These are phyloP conservation scores for Begonia peltatifolia DNA, from an alignment of 306 rosid species.

Conservation along the genomic window DNA sequence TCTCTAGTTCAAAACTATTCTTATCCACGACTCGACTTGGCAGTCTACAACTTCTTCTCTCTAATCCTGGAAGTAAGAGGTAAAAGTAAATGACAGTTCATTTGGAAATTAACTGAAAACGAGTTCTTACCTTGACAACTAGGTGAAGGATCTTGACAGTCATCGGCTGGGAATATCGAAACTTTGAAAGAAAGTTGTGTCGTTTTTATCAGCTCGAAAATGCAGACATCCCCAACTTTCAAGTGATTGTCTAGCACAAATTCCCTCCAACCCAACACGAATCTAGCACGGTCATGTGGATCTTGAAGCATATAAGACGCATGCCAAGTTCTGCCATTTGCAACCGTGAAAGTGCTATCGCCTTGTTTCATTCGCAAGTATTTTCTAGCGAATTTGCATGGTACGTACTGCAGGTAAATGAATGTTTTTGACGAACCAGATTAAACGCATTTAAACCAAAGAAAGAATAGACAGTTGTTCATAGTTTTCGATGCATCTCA, in stretches of 20 bases:
- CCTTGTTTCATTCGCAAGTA: background rate
- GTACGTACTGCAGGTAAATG: background rate
- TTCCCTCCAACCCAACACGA: background rate
- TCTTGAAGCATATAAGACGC: background rate
- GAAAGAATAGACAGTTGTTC: no score
- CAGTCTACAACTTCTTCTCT: no score
- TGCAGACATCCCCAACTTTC: constrained; percentile 10
- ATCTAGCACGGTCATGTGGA: background rate
- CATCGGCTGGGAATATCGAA: background rate
- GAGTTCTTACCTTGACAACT: background rate
- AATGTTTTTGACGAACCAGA: no score
- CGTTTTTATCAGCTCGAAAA: constrained; percentile 1
- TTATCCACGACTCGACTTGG: no score
- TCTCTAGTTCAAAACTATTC: no score
- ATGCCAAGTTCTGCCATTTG: constrained; percentile 6
- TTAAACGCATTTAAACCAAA: no score
- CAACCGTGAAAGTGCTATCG: background rate
- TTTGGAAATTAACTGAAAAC: background rate
- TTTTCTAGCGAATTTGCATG: background rate
- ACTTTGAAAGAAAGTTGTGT: background rate
- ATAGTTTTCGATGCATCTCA: no score
- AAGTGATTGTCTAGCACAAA: constrained; percentile 1
- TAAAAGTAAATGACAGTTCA: no score
- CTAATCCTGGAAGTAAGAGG: no score
- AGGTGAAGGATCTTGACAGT: background rate